Evolutionary conservation across 2,329 filamentous ascomycete genomes (phyloP).

Genomic region (Xylariales sp.): DNA sequence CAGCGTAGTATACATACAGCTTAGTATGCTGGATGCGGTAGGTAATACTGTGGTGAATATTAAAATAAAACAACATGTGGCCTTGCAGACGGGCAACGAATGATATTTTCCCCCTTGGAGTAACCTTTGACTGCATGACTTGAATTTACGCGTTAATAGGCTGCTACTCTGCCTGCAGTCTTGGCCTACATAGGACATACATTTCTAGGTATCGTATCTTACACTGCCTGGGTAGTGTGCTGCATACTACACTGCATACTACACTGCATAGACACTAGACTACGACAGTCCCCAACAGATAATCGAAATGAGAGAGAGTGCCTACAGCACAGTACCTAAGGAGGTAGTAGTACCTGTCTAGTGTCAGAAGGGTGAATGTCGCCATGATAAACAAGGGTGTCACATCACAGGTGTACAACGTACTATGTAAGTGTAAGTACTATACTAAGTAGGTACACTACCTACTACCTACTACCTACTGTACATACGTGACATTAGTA

Average conservation of each 20-base stretch:
- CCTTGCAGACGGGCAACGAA: conserved; percentile 16
- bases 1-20: conserved; percentile 24
- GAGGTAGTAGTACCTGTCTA: not conserved
- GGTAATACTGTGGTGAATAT: conserved; percentile 22
- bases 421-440: not conserved
- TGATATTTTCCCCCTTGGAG: conserved; percentile 5
- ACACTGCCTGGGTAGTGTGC: not conserved
- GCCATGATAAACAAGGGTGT: conserved; percentile 8
- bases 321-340: too few species aligned
- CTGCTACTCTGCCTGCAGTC: conserved; percentile 8
- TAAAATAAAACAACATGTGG: conserved; percentile 25
- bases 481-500: too few species aligned
- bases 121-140: conserved; percentile 3
- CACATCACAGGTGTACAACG: not conserved
- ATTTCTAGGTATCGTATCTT: not conserved
- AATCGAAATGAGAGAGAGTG: conserved; percentile 13
- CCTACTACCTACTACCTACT: not conserved
- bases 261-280: too few species aligned
- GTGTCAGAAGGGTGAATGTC: conserved; percentile 4
- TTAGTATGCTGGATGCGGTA: conserved; percentile 25
- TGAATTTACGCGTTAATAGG: conserved; percentile 7
- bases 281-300: not conserved
- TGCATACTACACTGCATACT: not conserved
- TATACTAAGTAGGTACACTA: not conserved
- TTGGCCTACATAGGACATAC: conserved; percentile 5